Conservation (phyloP, 768 basidiomycete species). For the Tylopilus subfusipes region DNA sequence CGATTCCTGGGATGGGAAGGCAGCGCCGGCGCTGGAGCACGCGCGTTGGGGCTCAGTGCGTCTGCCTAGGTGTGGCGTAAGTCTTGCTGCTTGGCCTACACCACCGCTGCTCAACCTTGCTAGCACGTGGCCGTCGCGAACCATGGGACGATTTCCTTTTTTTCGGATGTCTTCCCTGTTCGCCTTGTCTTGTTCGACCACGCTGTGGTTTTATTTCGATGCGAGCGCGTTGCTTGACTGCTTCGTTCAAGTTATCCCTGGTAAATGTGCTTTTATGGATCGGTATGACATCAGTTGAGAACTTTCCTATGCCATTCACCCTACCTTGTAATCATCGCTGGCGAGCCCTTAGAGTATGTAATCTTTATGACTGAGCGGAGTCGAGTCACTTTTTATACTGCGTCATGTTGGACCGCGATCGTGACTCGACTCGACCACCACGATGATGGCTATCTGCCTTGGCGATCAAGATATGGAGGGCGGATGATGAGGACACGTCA, state of each 20-base stretch:
- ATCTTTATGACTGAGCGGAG: background rate
- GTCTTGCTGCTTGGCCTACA: constrained; percentile 11
- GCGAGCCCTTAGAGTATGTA: constrained; percentile 17
- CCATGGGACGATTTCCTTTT: background rate
- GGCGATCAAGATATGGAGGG: background rate
- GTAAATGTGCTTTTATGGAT: constrained; percentile 8
- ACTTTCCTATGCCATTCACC: constrained; percentile 8
- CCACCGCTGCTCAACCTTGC: constrained; percentile 18
- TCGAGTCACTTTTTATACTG: too few species aligned
- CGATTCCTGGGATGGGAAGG: constrained; percentile 82
- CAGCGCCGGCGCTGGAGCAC: constrained; percentile 72
- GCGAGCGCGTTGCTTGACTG: background rate
- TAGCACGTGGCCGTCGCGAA: background rate
- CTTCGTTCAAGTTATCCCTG: background rate
- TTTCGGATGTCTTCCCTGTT: background rate
- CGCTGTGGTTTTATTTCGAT: background rate
- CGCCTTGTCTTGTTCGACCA: background rate
- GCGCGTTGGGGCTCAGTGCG: constrained; percentile 63
- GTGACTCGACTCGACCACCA: constrained; percentile 1
- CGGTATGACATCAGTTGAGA: constrained; percentile 21
- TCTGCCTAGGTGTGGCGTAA: constrained; percentile 29
- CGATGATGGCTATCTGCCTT: background rate
- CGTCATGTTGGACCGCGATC: background rate
- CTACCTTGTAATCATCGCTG: constrained; percentile 18
- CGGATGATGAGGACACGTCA: too few species aligned